Conservation (phyloP, 2,329 filamentous ascomycete species). For the Sclerotiophoma versabilis region DNA sequence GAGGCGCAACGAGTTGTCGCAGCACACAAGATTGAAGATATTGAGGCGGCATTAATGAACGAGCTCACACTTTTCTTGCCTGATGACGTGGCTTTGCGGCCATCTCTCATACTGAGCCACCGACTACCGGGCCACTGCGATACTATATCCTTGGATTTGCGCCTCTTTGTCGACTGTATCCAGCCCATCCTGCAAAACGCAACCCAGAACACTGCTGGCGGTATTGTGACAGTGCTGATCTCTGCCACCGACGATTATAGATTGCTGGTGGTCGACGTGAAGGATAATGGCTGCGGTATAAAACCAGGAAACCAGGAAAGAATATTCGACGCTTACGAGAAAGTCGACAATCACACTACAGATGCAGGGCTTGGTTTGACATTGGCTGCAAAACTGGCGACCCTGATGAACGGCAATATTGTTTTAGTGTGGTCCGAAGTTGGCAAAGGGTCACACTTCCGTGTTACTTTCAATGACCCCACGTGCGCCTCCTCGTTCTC, state of each 20-base stretch:
- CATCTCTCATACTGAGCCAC: conserved; percentile 47
- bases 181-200: conserved; percentile 54
- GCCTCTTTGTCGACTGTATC: conserved; percentile 53
- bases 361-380: conserved; percentile 56
- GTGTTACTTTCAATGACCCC: conserved; percentile 39
- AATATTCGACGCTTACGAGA: conserved; percentile 56
- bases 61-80: conserved; percentile 40
- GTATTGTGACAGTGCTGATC: conserved; percentile 48
- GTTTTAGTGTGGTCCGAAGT: conserved; percentile 48
- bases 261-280: conserved; percentile 50
- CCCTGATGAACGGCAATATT: conserved; percentile 50
- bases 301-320: conserved; percentile 42
- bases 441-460: conserved; percentile 53
- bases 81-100: conserved; percentile 34
- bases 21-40: conserved; percentile 39
- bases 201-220: conserved; percentile 50
- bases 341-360: conserved; percentile 47
- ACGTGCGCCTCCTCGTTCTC: conserved; percentile 31
- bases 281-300: conserved; percentile 56
- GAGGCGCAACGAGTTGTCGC: conserved; percentile 27
- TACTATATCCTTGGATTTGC: conserved; percentile 48
- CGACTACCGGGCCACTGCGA: conserved; percentile 37
- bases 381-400: conserved; percentile 52
- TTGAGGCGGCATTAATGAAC: conserved; percentile 44
- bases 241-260: conserved; percentile 40